phyloP scores from a whole-genome alignment of 148 eudicot species.

The Fagopyrum homotropicum region DNA sequence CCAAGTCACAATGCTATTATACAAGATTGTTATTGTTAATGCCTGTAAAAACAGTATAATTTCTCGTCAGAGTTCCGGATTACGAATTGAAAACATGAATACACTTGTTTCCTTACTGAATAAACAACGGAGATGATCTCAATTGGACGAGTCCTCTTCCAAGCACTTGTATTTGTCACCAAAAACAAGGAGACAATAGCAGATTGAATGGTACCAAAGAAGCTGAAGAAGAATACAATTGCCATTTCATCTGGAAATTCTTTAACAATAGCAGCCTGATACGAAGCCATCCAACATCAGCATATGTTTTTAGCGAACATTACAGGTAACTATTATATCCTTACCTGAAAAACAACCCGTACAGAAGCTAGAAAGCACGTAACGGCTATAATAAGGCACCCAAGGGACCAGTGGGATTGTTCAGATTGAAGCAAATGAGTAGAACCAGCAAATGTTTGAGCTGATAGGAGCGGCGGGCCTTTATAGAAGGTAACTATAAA shows the following conservation, averaged over 20 bases:
- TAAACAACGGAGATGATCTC: slow-evolving; percentile 37
- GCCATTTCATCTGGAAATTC: slow-evolving; percentile 42
- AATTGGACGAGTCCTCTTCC: slow-evolving; percentile 27
- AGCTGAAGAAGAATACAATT: slow-evolving; percentile 43
- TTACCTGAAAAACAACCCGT: slow-evolving; percentile 47
- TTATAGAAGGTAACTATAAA: slow-evolving; percentile 40
- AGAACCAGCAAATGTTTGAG: slow-evolving; percentile 20
- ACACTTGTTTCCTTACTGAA: slow-evolving; percentile 27
- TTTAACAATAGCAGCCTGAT: slow-evolving; percentile 35
- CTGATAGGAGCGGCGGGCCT: slow-evolving; percentile 34
- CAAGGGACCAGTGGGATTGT: slow-evolving; percentile 40
- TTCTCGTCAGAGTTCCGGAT: neutral
- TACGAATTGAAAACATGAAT: neutral
- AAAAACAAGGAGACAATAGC: slow-evolving; percentile 27
- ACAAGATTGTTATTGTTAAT: slow-evolving; percentile 22
- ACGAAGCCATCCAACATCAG: neutral
- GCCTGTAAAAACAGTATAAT: slow-evolving; percentile 20
- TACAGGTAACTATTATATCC: neutral
- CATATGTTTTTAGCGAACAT: neutral
- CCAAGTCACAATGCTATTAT: slow-evolving; percentile 38
- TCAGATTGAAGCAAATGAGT: neutral
- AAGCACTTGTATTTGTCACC: slow-evolving; percentile 27
- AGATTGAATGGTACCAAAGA: slow-evolving; percentile 46
- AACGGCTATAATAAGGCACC: slow-evolving; percentile 36
- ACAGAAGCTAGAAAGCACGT: slow-evolving; percentile 30